Percentiles rank a stretch among this genome's conserved stretches.
phyloP scores from a whole-genome alignment of 768 basidiomycete species.

The Pholiota conissans region DNA sequence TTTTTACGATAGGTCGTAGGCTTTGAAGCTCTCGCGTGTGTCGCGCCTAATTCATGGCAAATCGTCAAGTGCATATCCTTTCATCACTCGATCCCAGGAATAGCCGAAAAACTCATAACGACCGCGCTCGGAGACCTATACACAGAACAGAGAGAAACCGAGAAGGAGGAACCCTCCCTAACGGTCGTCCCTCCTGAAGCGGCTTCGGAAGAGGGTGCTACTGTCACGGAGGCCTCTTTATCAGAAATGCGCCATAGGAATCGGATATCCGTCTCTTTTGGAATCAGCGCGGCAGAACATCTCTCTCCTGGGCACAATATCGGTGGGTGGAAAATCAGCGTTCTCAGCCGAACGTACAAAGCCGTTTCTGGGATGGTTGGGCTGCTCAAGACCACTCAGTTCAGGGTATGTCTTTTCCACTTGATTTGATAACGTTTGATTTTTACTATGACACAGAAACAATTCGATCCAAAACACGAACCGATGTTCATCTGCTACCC shows the following conservation, averaged over 20 bases:
- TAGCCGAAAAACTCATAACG: not conserved
- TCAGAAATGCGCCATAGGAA: not conserved
- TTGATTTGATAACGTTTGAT: not conserved
- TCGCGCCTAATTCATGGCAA: not conserved
- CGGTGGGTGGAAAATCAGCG: constrained; percentile 2
- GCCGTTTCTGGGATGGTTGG: constrained; percentile 3
- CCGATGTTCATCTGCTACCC: not conserved
- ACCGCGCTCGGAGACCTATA: not conserved
- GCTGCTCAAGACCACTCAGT: not conserved
- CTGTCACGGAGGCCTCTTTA: too few species aligned
- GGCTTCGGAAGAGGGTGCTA: not conserved
- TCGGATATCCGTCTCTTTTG: not conserved
- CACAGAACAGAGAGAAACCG: not conserved
- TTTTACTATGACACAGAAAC: not conserved
- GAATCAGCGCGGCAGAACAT: constrained; percentile 1
- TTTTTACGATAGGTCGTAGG: not conserved
- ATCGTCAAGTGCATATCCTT: constrained; percentile 4
- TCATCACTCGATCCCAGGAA: not conserved
- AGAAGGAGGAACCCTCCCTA: not conserved
- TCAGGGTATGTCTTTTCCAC: not conserved
- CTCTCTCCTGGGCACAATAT: constrained; percentile 5
- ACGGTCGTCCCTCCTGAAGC: not conserved
- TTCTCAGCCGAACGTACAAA: constrained; percentile 3
- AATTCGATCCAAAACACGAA: not conserved
- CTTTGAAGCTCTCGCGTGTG: not conserved